Conservation (phyloP, 2,329 filamentous ascomycete species). For the Claviceps sp. region DNA sequence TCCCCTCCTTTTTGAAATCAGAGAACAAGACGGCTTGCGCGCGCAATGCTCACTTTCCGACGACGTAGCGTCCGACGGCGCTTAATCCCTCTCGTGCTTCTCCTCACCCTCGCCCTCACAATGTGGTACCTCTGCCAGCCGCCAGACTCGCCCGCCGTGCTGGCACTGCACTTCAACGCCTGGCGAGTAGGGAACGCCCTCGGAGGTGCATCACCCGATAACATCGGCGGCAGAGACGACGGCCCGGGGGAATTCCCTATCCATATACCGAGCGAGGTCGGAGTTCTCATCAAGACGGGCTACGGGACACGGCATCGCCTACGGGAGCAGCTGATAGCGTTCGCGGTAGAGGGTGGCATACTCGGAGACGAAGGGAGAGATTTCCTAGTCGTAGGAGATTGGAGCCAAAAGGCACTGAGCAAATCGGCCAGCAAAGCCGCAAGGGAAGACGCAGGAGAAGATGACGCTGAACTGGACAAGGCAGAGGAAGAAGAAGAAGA, state of each 20-base stretch:
- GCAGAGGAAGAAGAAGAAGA: neutral
- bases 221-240: constrained; percentile 27
- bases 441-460: constrained; percentile 19
- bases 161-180: constrained; percentile 21
- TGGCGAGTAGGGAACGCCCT: constrained; percentile 19
- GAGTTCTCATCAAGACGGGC: constrained; percentile 41
- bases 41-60: constrained; percentile 12
- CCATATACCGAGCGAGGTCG: constrained; percentile 32
- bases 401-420: constrained; percentile 12
- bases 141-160: constrained; percentile 19
- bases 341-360: constrained; percentile 20
- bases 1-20: neutral
- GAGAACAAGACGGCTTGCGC: neutral
- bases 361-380: constrained; percentile 25
- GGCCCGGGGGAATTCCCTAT: constrained; percentile 24
- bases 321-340: constrained; percentile 31
- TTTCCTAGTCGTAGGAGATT: constrained; percentile 38
- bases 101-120: constrained; percentile 14
- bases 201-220: constrained; percentile 16
- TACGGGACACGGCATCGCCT: constrained; percentile 39
- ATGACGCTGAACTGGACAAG: constrained; percentile 7
- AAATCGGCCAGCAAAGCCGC: constrained; percentile 12
- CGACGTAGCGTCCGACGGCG: constrained; percentile 17
- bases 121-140: constrained; percentile 19
- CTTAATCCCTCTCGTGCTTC: constrained; percentile 11